phyloP scores from a whole-genome alignment of 139 green algal genomes.

The Micromonas pusilla region DNA sequence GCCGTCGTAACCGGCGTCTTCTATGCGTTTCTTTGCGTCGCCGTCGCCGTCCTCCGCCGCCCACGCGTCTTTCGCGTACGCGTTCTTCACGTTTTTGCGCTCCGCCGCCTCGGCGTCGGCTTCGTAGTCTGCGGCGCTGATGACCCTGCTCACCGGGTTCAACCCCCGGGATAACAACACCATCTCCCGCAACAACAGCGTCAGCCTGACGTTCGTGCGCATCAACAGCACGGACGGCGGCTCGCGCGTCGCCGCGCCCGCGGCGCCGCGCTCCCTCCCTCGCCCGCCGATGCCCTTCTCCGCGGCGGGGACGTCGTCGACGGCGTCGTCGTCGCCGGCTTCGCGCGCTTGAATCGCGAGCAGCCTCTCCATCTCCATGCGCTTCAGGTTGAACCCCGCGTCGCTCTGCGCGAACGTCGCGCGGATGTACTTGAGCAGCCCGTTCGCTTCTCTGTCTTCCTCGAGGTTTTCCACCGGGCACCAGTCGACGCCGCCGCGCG shows the following conservation, averaged over 20 bases:
- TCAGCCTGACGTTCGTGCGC: conserved; percentile 9
- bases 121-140: not conserved
- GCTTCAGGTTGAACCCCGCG: conserved; percentile 4
- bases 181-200: conserved; percentile 11
- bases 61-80: not conserved
- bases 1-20: not conserved
- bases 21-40: not conserved
- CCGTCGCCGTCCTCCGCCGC: not conserved
- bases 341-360: not conserved
- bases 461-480: not conserved
- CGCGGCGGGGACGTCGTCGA: not conserved
- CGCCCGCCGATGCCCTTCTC: not conserved
- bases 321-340: not conserved
- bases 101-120: not conserved
- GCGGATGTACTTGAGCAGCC: conserved; percentile 13
- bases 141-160: not conserved
- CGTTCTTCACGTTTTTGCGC: not conserved
- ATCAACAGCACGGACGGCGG: not conserved
- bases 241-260: not conserved
- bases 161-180: not conserved
- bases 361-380: conserved; percentile 14
- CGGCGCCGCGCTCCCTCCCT: not conserved
- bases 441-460: not conserved
- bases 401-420: not conserved
- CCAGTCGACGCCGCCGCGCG: not conserved